Conservation (phyloP, 176 grass and related monocot genomes). For the Carex scoparia region DNA sequence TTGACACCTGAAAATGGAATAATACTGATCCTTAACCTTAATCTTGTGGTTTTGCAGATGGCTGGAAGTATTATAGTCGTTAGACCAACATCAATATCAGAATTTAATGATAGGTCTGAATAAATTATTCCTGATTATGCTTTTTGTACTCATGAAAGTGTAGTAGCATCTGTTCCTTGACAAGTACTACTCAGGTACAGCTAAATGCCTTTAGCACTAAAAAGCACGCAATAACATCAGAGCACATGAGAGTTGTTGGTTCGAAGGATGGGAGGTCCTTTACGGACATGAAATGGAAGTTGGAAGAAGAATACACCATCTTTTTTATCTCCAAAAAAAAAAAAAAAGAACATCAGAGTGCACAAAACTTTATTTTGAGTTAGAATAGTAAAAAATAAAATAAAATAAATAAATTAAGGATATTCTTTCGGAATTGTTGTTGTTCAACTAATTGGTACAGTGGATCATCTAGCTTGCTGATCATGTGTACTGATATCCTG, state of each 20-base stretch:
- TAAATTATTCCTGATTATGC: slow-evolving; percentile 5
- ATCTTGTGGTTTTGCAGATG: slow-evolving; percentile 50
- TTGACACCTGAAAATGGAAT: slow-evolving; percentile 2
- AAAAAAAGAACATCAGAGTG: not conserved
- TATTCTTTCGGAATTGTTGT: not conserved
- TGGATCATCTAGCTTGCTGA: not conserved
- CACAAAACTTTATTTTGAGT: not conserved
- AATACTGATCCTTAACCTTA: not conserved
- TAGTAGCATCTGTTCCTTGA: not conserved
- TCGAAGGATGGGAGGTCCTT: no score
- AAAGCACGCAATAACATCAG: not conserved
- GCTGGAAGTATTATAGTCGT: slow-evolving; percentile 84
- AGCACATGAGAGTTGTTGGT: not conserved
- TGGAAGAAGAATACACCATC: no score
- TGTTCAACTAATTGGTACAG: not conserved
- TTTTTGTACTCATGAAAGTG: not conserved
- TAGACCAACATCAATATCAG: slow-evolving; percentile 62
- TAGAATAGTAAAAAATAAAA: not conserved
- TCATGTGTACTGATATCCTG: not conserved
- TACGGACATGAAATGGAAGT: no score
- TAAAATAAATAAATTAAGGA: not conserved
- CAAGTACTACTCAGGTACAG: not conserved
- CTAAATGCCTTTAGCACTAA: not conserved
- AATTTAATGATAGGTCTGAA: slow-evolving; percentile 75
- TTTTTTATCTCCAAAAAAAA: no score